These are phyloP conservation scores for Magnaporthiopsis poae DNA, from an alignment of 2,329 filamentous ascomycete species.

Conservation along the genomic window DNA sequence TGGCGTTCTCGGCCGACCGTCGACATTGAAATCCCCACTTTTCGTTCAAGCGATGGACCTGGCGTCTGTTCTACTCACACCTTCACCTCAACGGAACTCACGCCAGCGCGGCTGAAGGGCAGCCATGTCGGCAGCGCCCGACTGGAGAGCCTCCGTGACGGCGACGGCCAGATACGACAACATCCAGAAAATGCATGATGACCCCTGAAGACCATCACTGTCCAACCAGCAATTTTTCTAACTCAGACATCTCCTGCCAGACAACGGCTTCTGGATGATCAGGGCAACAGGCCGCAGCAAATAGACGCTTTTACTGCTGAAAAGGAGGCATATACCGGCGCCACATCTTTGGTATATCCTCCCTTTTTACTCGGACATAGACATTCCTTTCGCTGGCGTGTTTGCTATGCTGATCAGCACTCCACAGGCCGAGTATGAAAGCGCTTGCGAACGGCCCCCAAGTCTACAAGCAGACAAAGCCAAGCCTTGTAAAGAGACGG, in stretches of 20 bases:
- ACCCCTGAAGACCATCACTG: background rate
- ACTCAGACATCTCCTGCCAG: conserved; percentile 12
- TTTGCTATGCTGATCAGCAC: background rate
- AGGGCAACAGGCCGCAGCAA: conserved; percentile 12
- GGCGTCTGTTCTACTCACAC: no score
- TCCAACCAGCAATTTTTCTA: background rate
- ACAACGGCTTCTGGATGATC: conserved; percentile 12
- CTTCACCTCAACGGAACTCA: no score
- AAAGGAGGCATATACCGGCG: conserved; percentile 49
- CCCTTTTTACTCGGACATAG: conserved; percentile 13
- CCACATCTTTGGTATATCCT: conserved; percentile 44
- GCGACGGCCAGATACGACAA: conserved; percentile 53
- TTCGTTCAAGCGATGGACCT: no score
- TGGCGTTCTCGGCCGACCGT: no score
- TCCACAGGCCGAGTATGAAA: conserved; percentile 48
- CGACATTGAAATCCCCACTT: no score
- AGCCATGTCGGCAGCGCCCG: conserved; percentile 7
- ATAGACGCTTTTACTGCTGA: conserved; percentile 55
- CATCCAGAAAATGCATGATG: conserved; percentile 51
- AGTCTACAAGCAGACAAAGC: background rate
- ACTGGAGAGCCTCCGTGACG: conserved; percentile 44
- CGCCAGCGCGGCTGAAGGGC: background rate
- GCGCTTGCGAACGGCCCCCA: conserved; percentile 17
- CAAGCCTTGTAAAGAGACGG: background rate
- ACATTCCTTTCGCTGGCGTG: background rate